Percentiles rank a stretch among this genome's conserved stretches.
phyloP scores from a whole-genome alignment of 176 grass and related monocot genomes.

The Rhynchospora tenuis region DNA sequence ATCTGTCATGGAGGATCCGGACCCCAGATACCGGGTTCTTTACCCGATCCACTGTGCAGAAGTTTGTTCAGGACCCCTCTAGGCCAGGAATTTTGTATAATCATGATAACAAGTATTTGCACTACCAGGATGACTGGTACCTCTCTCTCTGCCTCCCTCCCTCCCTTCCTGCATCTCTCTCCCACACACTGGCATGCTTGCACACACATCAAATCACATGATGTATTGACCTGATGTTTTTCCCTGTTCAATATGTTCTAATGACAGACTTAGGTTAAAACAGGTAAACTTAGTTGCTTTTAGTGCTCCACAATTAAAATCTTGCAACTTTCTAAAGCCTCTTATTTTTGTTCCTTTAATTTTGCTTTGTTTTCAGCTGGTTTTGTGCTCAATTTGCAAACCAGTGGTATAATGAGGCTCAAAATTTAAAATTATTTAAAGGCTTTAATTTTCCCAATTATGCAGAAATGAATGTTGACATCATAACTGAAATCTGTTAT shows the following conservation, averaged over 20 bases:
- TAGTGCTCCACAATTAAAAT: background rate
- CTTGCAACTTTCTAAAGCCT: background rate
- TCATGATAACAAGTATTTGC: conserved; percentile 89
- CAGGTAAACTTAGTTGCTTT: background rate
- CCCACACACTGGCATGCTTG: background rate
- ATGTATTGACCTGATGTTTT: background rate
- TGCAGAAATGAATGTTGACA: background rate
- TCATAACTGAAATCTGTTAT: background rate
- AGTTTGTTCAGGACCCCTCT: conserved; percentile 61
- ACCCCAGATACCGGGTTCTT: conserved; percentile 77
- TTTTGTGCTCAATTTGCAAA: background rate
- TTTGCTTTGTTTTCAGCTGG: background rate
- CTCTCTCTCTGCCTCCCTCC: background rate
- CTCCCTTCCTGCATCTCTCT: background rate
- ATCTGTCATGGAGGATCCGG: conserved; percentile 67
- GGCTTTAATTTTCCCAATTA: background rate
- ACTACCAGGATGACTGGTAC: conserved; percentile 98
- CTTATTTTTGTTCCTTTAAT: background rate
- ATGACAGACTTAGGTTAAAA: background rate
- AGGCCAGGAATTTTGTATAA: conserved; percentile 85
- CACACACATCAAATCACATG: background rate
- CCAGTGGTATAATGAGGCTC: background rate
- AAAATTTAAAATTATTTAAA: background rate
- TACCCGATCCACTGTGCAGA: conserved; percentile 58
- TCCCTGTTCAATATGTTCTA: background rate